Evolutionary conservation across 2,329 filamentous ascomycete species (phyloP), one percentile per base, ranked within the genome.

Genomic region (Rhexocercosporidium sp.): DNA sequence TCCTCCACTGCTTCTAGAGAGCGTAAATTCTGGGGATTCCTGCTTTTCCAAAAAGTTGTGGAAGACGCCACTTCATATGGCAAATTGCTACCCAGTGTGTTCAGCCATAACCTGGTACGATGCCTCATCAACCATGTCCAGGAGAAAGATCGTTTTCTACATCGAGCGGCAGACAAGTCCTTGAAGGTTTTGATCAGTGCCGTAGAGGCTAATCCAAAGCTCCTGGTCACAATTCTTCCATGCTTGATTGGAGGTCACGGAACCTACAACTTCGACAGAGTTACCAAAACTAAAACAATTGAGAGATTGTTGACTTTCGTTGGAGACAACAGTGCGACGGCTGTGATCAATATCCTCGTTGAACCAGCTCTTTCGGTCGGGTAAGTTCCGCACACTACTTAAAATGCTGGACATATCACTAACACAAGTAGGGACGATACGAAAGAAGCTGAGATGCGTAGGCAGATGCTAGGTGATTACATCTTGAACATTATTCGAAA

Each of bases 21-120:
- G 73, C 91, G 96, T 65, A 98, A 97, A 79, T 93, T 93, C 75
- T 94, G 93, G 79, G 96, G 96, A 0, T 95, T 98, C 79, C 88
- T 94, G 74, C 86, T 98, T 2, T 93, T 97, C 75, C 89, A 91
- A 73, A 92, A 91, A 75, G 87, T 94, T 73, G 81, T 97, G 3
- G 81, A 85, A 53, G 81, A 82, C 3, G 79, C 86, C 9, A 81
- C 83, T 37, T 82, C 74, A 76, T 86, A 78, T 70, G 78, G 69
- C 70, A 82, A 77, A 65, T 85, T 84, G 73, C 86, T 81, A 62
- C 84, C 78, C 70, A 83, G 79, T 9, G 82, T 97, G 0, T 97
- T 98, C 77, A 94, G 92, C 74, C 88, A 90, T 69, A 97, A 97
- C 74, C 82, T 97, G 25, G 89, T 96, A 80, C 86, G 88, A 59